These are phyloP conservation scores for Choiromyces venosus DNA, from an alignment of 495 filamentous ascomycete genomes.

Conservation along the genomic window DNA sequence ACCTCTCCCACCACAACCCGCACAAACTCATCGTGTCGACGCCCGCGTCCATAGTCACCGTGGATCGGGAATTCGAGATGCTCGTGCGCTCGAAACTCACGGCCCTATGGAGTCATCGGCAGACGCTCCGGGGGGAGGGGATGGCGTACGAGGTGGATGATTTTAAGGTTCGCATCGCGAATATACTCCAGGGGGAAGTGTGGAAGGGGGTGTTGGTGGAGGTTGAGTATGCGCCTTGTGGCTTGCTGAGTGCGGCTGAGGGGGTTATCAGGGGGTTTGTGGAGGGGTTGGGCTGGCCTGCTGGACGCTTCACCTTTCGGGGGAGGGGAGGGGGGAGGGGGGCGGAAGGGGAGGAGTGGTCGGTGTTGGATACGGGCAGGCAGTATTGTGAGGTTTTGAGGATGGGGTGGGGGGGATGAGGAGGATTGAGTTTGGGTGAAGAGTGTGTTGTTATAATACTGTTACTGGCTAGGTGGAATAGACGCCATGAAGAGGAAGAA, in stretches of 20 bases:
- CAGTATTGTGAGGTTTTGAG: slow-evolving; percentile 37
- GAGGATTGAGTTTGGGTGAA: neutral
- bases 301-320: slow-evolving; percentile 29
- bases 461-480: neutral
- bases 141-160: slow-evolving; percentile 36
- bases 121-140: slow-evolving; percentile 31
- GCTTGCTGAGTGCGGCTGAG: slow-evolving; percentile 32
- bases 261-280: slow-evolving; percentile 37
- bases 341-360: slow-evolving; percentile 25
- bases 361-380: slow-evolving; percentile 39
- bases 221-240: slow-evolving; percentile 39
- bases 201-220: slow-evolving; percentile 40
- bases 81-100: slow-evolving; percentile 33
- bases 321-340: slow-evolving; percentile 25
- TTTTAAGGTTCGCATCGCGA: slow-evolving; percentile 33
- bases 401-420: slow-evolving; percentile 20
- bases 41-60: slow-evolving; percentile 32
- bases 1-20: slow-evolving; percentile 34
- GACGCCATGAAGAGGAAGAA: neutral
- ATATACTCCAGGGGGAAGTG: slow-evolving; percentile 38
- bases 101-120: slow-evolving; percentile 31
- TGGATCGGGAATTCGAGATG: slow-evolving; percentile 35
- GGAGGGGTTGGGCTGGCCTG: slow-evolving; percentile 22
- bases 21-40: slow-evolving; percentile 25
- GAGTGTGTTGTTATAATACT: neutral